Base-by-base conservation (phyloP, 2,329 filamentous ascomycete genomes). In the Paracoccidioides lutzii region DNA sequence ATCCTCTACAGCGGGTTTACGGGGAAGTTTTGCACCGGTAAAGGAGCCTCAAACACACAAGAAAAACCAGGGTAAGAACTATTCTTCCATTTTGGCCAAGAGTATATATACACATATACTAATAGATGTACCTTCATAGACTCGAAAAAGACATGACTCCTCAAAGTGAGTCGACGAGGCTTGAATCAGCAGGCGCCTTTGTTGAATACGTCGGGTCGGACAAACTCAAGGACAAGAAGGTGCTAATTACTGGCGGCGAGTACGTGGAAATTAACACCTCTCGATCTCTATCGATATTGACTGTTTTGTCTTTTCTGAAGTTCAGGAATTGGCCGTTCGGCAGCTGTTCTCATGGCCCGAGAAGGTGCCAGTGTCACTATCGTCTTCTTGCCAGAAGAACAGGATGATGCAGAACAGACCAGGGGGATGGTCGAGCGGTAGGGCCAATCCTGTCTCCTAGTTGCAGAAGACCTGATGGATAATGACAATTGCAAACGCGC, bases 321-420 rank as follows among this genome's bases (percentile, higher is more conserved):
- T 58, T 79, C 76, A 1, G 77, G 77, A 4, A 82, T 81, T 48
- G 78, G 79, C 15, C 74, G 78, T 8, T 70, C 78, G 0, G 73
- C 80, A 1, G 79, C 78, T 0, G 71, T 81, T 0, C 66, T 82
- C 2, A 80, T 80, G 66, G 80, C 80, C 0, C 72, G 77, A 7
- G 80, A 83, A 62, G 80, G 80, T 1, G 78, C 80, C 12, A 75
- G 81, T 59, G 69, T 81, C 48, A 77, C 72, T 30, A 80, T 82
- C 57, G 74, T 76, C 14, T 79, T 81, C 59, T 72, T 81, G 1
- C 76, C 76, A 2, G 75, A 79, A 33, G 80, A 83, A 67, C 69
- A 82, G 59, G 64, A 72, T 22, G 80, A 82, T 55, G 80, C 80
- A 0, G 67, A 81, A 52, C 72, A 75, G 6, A 81, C 79, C 1